Conservation (phyloP, 345 rosid species). For the Limnanthes douglasii region DNA sequence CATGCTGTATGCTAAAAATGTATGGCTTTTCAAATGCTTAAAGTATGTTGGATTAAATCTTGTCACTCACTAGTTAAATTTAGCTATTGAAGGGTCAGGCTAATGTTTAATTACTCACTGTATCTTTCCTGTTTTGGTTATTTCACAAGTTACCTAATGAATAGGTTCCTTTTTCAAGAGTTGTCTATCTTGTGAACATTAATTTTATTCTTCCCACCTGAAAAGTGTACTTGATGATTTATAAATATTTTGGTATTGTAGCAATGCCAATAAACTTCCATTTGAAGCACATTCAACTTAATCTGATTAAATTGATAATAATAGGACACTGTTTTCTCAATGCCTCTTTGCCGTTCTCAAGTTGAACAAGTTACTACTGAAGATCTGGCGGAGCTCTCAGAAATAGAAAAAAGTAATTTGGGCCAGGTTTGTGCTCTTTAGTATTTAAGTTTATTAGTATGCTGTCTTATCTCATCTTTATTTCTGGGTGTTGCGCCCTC, state of each 20-base stretch:
- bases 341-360: constrained; percentile 89
- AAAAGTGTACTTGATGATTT: neutral
- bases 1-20: too few species aligned
- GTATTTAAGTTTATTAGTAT: constrained; percentile 5
- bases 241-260: neutral
- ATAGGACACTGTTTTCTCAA: constrained; percentile 73
- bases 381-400: constrained; percentile 86
- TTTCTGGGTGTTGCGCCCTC: too few species aligned
- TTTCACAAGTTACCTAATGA: too few species aligned
- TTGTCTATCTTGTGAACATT: constrained; percentile 1
- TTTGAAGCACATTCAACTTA: constrained; percentile 2
- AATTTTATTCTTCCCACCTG: neutral
- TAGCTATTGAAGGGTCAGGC: too few species aligned
- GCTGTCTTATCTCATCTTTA: constrained; percentile 2
- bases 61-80: too few species aligned
- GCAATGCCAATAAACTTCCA: neutral
- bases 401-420: constrained; percentile 79
- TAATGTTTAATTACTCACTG: too few species aligned
- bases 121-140: too few species aligned
- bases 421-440: constrained; percentile 64
- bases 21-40: too few species aligned
- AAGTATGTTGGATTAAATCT: too few species aligned
- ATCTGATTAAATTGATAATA: constrained; percentile 3
- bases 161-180: neutral
- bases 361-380: constrained; percentile 64